Percentiles rank a stretch among this genome's conserved stretches.
Conservation (phyloP, 805 yeast species). For the Myxozyma sirexii region DNA sequence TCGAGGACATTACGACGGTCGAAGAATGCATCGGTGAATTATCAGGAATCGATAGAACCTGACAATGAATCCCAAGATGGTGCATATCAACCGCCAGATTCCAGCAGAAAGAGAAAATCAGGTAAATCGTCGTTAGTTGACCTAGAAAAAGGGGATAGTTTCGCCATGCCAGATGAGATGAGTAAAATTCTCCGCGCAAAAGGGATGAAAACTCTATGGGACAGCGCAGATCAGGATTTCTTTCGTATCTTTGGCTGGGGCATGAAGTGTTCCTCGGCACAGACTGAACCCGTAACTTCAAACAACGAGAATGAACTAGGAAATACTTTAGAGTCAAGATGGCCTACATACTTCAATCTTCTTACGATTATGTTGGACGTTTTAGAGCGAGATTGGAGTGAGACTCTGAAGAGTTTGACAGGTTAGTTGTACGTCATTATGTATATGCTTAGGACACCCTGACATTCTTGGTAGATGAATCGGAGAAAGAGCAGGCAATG, state of each 20-base stretch:
- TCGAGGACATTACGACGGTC: not conserved
- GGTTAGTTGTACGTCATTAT: not conserved
- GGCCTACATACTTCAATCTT: constrained; percentile 18
- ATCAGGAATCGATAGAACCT: not conserved
- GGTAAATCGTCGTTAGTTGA: too few species aligned
- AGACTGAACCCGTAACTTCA: not conserved
- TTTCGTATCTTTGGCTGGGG: constrained; percentile 29
- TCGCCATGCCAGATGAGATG: not conserved
- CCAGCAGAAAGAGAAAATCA: not conserved
- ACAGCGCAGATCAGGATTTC: constrained; percentile 16
- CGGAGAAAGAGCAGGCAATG: not conserved
- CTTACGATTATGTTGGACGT: constrained; percentile 7
- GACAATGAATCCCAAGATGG: not conserved
- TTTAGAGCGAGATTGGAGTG: constrained; percentile 21
- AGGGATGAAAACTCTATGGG: constrained; percentile 19
- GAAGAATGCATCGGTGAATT: not conserved
- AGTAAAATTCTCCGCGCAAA: constrained; percentile 1
- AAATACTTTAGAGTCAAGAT: constrained; percentile 18
- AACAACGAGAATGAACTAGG: not conserved
- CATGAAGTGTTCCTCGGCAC: constrained; percentile 24
- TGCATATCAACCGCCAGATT: not conserved
- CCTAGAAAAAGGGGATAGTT: not conserved
- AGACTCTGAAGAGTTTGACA: not conserved
- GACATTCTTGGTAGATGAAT: not conserved
- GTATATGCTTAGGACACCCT: not conserved